Evolutionary conservation across 768 basidiomycete genomes (phyloP).

Genomic region (Russula sp.): DNA sequence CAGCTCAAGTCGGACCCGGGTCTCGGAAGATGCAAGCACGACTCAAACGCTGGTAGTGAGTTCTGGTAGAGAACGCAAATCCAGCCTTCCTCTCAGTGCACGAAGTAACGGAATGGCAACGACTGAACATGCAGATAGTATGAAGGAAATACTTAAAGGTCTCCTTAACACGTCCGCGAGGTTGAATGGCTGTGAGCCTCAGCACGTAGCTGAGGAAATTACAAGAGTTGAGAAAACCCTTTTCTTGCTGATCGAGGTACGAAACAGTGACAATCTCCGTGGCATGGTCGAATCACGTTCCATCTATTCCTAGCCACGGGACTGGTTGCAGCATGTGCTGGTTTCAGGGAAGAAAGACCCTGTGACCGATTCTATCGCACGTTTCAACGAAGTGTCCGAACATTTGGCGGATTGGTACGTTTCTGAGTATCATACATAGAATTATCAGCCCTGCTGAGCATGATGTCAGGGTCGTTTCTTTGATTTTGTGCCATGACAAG

Average conservation of each 20-base stretch:
- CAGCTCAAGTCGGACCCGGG: constrained; percentile 21
- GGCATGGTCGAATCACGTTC: constrained; percentile 14
- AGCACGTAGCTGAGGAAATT: constrained; percentile 78
- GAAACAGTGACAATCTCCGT: constrained; percentile 19
- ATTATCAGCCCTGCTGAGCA: constrained; percentile 6
- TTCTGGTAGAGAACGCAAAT: constrained; percentile 53
- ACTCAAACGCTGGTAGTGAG: constrained; percentile 15
- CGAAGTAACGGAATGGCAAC: constrained; percentile 19
- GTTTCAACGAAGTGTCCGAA: constrained; percentile 72
- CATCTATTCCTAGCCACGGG: constrained; percentile 53
- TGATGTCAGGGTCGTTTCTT: constrained; percentile 68
- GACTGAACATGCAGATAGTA: constrained; percentile 9
- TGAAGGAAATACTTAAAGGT: constrained; percentile 57
- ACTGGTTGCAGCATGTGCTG: constrained; percentile 79
- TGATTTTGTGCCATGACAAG: constrained; percentile 85
- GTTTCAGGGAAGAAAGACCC: constrained; percentile 58
- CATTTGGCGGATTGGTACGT: constrained; percentile 73
- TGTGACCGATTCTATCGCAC: constrained; percentile 60
- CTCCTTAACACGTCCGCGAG: constrained; percentile 52
- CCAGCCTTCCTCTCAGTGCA: constrained; percentile 51
- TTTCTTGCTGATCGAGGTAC: constrained; percentile 73
- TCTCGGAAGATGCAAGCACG: constrained; percentile 6
- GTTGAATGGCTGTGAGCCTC: constrained; percentile 47
- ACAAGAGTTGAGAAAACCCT: constrained; percentile 62
- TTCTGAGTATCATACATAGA: constrained; percentile 17